phyloP scores from a whole-genome alignment of 1,284 basidiomycete genomes.

The Cryptococcus sp. region DNA sequence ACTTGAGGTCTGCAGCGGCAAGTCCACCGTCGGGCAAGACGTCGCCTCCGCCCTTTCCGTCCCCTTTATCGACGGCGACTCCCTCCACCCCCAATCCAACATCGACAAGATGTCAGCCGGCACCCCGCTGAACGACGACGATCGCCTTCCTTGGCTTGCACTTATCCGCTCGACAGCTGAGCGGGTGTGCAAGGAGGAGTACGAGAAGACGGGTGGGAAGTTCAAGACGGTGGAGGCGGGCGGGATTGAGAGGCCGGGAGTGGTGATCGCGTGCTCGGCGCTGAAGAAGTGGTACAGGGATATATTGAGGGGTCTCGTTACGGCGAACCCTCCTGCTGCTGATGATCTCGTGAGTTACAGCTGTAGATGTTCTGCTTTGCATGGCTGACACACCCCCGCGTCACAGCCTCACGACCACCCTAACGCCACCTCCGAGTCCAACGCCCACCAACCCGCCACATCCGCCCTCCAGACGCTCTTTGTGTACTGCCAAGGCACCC shows the following conservation, averaged over 20 bases:
- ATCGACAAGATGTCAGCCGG: conserved; percentile 84
- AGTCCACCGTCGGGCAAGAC: conserved; percentile 73
- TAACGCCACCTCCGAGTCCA: conserved; percentile 15
- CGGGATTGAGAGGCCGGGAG: conserved; percentile 52
- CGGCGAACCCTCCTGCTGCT: conserved; percentile 38
- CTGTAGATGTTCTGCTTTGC: neutral
- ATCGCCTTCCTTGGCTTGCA: conserved; percentile 82
- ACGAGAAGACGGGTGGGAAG: conserved; percentile 32
- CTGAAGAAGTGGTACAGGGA: conserved; percentile 78
- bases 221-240: conserved; percentile 21
- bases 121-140: conserved; percentile 72
- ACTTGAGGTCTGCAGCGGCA: conserved; percentile 58
- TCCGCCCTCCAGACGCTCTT: conserved; percentile 64
- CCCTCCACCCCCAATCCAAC: conserved; percentile 76
- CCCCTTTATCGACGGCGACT: conserved; percentile 86
- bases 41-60: conserved; percentile 61
- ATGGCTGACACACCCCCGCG: neutral
- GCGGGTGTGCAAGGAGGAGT: conserved; percentile 52
- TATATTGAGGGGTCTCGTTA: conserved; percentile 63
- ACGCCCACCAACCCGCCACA: conserved; percentile 32
- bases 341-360: conserved; percentile 36
- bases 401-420: conserved; percentile 23
- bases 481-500: conserved; percentile 72
- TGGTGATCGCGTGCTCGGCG: conserved; percentile 83
- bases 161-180: conserved; percentile 67